phyloP scores from a whole-genome alignment of 768 basidiomycete genomes.

The Holtermannia corniformis region DNA sequence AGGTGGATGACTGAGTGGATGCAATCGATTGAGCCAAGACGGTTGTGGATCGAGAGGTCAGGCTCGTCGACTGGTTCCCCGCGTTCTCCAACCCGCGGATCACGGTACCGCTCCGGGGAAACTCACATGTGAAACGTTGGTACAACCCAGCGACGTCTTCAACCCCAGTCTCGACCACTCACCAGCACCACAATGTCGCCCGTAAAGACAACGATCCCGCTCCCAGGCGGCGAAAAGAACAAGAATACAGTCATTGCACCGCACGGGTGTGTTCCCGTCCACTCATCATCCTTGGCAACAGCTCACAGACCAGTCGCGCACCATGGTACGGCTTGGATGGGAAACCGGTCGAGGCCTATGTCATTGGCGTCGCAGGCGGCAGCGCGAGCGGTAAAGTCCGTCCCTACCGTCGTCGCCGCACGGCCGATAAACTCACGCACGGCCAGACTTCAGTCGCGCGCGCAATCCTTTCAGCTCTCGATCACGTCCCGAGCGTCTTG shows the following conservation, averaged over 20 bases:
- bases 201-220: background rate
- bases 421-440: background rate
- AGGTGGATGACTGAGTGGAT: no score
- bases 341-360: slow-evolving; percentile 40
- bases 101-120: background rate
- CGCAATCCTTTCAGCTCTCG: slow-evolving; percentile 41
- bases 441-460: slow-evolving; percentile 40
- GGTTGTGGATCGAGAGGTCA: no score
- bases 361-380: slow-evolving; percentile 46
- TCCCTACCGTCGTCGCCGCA: background rate
- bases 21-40: no score
- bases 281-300: background rate
- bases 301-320: slow-evolving; percentile 18
- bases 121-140: background rate
- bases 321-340: slow-evolving; percentile 44
- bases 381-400: slow-evolving; percentile 43
- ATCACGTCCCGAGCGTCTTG: slow-evolving; percentile 52
- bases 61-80: no score
- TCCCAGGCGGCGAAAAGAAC: background rate
- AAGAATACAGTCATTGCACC: slow-evolving; percentile 35
- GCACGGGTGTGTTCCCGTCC: slow-evolving; percentile 17
- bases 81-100: slow-evolving; percentile 6
- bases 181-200: background rate
- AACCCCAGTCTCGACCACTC: slow-evolving; percentile 12
- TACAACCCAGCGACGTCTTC: background rate